Conservation (phyloP, 2,329 filamentous ascomycete species). For the Colletotrichum tanaceti region DNA sequence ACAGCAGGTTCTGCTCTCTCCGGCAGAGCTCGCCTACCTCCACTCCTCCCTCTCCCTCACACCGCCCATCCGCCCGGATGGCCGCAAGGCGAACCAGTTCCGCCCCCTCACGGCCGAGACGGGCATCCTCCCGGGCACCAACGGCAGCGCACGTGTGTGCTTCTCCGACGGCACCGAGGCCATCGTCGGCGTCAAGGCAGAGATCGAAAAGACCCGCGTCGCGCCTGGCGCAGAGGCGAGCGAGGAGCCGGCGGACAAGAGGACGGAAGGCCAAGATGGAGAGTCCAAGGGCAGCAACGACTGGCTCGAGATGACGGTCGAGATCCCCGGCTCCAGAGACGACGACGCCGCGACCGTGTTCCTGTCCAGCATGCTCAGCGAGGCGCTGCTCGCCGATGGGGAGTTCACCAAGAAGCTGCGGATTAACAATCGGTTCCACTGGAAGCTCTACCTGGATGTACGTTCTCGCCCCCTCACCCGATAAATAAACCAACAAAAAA, state of each 20-base stretch:
- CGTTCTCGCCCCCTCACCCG: slow-evolving; percentile 50
- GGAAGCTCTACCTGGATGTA: slow-evolving; percentile 95
- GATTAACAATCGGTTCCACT: slow-evolving; percentile 94
- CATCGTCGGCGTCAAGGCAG: slow-evolving; percentile 93
- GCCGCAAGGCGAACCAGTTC: slow-evolving; percentile 85
- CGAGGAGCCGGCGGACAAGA: slow-evolving; percentile 51
- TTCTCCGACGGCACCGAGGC: slow-evolving; percentile 97
- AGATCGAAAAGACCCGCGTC: slow-evolving; percentile 79
- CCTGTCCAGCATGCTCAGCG: slow-evolving; percentile 85
- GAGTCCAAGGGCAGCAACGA: slow-evolving; percentile 63
- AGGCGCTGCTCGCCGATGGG: slow-evolving; percentile 82
- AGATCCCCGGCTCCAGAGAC: slow-evolving; percentile 90
- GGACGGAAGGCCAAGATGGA: slow-evolving; percentile 46
- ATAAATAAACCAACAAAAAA: too few relatives aligned
- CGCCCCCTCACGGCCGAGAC: slow-evolving; percentile 91
- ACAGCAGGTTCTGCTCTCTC: slow-evolving; percentile 83
- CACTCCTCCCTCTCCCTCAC: slow-evolving; percentile 84
- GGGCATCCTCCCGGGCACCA: slow-evolving; percentile 86
- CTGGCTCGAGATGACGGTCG: slow-evolving; percentile 92
- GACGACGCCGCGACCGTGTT: slow-evolving; percentile 92
- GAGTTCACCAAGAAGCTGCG: slow-evolving; percentile 77
- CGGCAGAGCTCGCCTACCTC: slow-evolving; percentile 95
- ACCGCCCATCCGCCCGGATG: slow-evolving; percentile 91
- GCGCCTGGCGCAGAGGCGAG: slow-evolving; percentile 48
- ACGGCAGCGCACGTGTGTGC: slow-evolving; percentile 92